Evolutionary conservation across 2,329 filamentous ascomycete genomes (phyloP).

Genomic region (Pestalotiopsis fici): DNA sequence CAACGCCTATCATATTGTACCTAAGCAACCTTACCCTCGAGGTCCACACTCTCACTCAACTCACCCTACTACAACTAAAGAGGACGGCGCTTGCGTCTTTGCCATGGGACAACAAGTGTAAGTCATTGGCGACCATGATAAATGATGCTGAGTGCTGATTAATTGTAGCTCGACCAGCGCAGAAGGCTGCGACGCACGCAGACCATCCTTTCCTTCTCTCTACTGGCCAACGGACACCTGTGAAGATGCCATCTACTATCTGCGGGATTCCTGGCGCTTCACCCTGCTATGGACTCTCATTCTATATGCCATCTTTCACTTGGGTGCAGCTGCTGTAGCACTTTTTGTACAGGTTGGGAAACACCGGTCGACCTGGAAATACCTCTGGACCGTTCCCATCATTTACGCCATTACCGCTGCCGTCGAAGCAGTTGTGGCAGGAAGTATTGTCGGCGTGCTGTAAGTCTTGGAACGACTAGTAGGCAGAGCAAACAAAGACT

Average conservation of each 20-base stretch:
- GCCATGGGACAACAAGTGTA: slow-evolving; percentile 5
- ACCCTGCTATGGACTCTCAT: slow-evolving; percentile 86
- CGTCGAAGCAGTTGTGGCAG: slow-evolving; percentile 76
- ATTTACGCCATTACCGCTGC: slow-evolving; percentile 72
- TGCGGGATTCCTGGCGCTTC: slow-evolving; percentile 82
- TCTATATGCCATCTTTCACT: slow-evolving; percentile 73
- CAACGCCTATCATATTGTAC: background rate
- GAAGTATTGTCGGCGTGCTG: slow-evolving; percentile 80
- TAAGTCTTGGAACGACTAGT: slow-evolving; percentile 34
- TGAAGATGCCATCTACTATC: slow-evolving; percentile 68
- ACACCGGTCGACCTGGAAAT: slow-evolving; percentile 54
- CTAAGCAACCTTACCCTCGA: background rate
- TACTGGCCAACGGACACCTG: slow-evolving; percentile 66
- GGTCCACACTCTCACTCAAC: background rate
- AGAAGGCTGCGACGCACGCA: background rate
- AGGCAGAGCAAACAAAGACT: slow-evolving; percentile 11
- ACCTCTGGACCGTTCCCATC: slow-evolving; percentile 72
- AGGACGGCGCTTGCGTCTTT: background rate
- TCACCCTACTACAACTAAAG: background rate
- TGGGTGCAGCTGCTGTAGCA: slow-evolving; percentile 71
- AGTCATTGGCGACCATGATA: background rate
- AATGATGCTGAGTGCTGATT: background rate
- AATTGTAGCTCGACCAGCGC: background rate
- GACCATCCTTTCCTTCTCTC: slow-evolving; percentile 76
- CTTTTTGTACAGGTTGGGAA: slow-evolving; percentile 69